Evolutionary conservation across 805 yeast species (phyloP).

Genomic region (Candida cerambycidarum): DNA sequence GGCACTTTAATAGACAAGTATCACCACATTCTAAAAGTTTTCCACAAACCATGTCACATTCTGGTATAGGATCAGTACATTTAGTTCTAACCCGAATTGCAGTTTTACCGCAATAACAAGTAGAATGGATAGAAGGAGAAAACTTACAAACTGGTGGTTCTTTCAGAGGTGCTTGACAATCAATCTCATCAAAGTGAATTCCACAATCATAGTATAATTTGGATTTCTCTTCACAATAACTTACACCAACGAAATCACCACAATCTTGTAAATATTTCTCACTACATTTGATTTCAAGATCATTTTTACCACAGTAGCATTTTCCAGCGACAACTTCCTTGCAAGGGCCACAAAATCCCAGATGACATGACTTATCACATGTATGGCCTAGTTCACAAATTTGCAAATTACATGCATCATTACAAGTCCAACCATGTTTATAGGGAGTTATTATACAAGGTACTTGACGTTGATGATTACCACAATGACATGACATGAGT

Average conservation of each 20-base stretch:
- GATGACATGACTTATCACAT: conserved; percentile 66
- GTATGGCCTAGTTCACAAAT: conserved; percentile 68
- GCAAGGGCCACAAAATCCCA: conserved; percentile 83
- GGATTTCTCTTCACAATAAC: conserved; percentile 38
- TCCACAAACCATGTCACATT: conserved; percentile 66
- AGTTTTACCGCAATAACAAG: conserved; percentile 82
- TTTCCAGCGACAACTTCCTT: conserved; percentile 42
- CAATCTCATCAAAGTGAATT: conserved; percentile 47
- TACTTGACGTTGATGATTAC: conserved; percentile 59
- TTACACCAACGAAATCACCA: conserved; percentile 31
- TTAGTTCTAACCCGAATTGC: conserved; percentile 42
- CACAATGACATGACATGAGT: conserved; percentile 69
- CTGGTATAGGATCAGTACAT: conserved; percentile 80
- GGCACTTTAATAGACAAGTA: conserved; percentile 67
- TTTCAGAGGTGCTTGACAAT: conserved; percentile 53
- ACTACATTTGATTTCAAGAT: conserved; percentile 44
- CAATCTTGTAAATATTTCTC: conserved; percentile 40
- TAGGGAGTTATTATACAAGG: conserved; percentile 77
- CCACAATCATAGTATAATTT: conserved; percentile 63
- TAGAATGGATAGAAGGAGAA: conserved; percentile 56
- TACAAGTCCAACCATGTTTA: conserved; percentile 67
- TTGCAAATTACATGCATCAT: conserved; percentile 54
- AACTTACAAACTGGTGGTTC: conserved; percentile 50
- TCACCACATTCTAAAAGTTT: conserved; percentile 73
- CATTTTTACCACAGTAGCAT: conserved; percentile 77